phyloP scores from a whole-genome alignment of 2,329 filamentous ascomycete species.

The Colletotrichum agaves region DNA sequence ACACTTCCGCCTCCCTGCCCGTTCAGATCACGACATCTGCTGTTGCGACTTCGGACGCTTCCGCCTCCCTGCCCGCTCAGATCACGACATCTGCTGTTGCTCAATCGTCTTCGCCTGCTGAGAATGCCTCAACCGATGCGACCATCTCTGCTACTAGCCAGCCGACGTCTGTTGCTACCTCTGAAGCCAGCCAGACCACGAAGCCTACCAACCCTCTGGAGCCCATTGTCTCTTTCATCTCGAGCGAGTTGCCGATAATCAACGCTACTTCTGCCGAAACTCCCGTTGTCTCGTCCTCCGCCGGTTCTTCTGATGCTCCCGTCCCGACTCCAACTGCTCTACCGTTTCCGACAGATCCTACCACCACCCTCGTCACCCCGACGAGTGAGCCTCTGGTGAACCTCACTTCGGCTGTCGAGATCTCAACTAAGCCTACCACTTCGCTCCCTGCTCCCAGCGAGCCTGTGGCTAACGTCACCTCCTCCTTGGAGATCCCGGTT shows the following conservation, averaged over 20 bases:
- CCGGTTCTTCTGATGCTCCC: constrained; percentile 8
- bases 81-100: not conserved
- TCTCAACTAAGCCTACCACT: constrained; percentile 8
- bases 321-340: constrained; percentile 31
- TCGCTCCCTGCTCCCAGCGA: constrained; percentile 22
- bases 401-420: constrained; percentile 20
- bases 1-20: constrained; percentile 20
- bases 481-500: constrained; percentile 19
- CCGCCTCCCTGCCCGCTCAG: constrained; percentile 15
- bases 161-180: constrained; percentile 8
- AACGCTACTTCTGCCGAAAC: constrained; percentile 25
- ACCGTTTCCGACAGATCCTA: constrained; percentile 33
- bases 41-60: constrained; percentile 13
- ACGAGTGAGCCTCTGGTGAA: constrained; percentile 15
- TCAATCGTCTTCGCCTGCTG: not conserved
- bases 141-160: not conserved
- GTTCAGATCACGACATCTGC: too few species aligned
- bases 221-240: constrained; percentile 33
- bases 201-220: constrained; percentile 30
- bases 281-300: constrained; percentile 15
- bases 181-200: constrained; percentile 9
- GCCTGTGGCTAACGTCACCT: constrained; percentile 26
- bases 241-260: constrained; percentile 23
- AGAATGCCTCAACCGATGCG: constrained; percentile 3
- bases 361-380: constrained; percentile 7